Evolutionary conservation across 2,329 filamentous ascomycete genomes (phyloP).

Genomic region (Penicillium oxalicum): DNA sequence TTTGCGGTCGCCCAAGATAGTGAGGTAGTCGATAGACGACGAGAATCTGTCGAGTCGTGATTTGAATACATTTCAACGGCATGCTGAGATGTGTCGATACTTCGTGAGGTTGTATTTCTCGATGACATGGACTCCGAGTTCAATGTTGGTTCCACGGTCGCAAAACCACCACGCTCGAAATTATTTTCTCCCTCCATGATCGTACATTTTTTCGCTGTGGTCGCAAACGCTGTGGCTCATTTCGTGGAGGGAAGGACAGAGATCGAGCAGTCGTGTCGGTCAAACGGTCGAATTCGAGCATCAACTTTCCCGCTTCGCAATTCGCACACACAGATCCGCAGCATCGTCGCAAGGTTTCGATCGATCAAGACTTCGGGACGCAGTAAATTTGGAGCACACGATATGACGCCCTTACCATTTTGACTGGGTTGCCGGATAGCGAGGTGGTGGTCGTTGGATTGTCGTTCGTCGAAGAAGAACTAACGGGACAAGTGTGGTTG

Average conservation of each 20-base stretch:
- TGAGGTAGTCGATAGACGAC: too few species aligned
- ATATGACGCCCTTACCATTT: conserved; percentile 39
- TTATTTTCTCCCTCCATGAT: background rate
- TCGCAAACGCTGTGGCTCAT: too few species aligned
- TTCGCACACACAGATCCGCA: conserved; percentile 12
- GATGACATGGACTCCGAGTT: background rate
- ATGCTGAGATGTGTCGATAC: background rate
- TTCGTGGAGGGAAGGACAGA: too few species aligned
- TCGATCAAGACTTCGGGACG: conserved; percentile 18
- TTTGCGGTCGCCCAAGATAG: background rate
- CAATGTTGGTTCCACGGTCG: background rate
- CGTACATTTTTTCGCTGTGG: background rate
- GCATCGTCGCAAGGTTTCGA: conserved; percentile 16
- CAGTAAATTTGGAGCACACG: conserved; percentile 16
- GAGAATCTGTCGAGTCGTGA: too few species aligned
- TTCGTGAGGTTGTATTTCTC: background rate
- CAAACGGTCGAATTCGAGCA: conserved; percentile 16
- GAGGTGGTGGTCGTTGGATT: conserved; percentile 37
- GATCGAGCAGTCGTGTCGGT: conserved; percentile 9
- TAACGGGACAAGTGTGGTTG: conserved; percentile 33
- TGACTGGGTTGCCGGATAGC: conserved; percentile 44
- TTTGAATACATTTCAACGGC: too few species aligned
- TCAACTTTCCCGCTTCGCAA: conserved; percentile 13
- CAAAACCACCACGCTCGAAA: background rate
- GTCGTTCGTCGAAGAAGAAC: conserved; percentile 36